Percentiles rank a stretch among this genome's conserved stretches.
Conservation (phyloP, 1,284 basidiomycete species). For the Cryptococcus deneoformans region DNA sequence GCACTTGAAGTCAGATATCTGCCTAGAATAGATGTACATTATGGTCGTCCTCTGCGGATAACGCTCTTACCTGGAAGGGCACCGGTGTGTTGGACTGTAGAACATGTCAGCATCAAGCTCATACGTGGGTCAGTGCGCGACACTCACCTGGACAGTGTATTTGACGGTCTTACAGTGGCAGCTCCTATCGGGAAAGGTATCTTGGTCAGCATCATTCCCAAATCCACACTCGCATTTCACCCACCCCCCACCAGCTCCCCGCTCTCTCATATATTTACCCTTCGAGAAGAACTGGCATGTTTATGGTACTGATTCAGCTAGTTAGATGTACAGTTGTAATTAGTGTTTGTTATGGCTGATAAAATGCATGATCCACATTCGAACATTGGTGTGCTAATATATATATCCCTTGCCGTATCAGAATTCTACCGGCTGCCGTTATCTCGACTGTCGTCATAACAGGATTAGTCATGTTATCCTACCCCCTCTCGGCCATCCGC, state of each 20-base stretch:
- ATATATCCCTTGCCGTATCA: too few species aligned
- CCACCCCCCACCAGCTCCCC: neutral
- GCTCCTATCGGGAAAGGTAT: conserved; percentile 21
- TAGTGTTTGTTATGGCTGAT: too few species aligned
- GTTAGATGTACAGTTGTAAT: too few species aligned
- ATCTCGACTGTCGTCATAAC: too few species aligned
- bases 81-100: conserved; percentile 46
- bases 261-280: conserved; percentile 23
- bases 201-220: neutral
- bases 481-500: too few species aligned
- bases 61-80: conserved; percentile 34
- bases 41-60: neutral
- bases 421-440: too few species aligned
- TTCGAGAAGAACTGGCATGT: conserved; percentile 39
- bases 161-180: conserved; percentile 48
- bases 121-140: too few species aligned
- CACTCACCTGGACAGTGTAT: conserved; percentile 39
- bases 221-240: neutral
- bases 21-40: neutral
- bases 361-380: too few species aligned
- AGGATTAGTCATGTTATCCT: too few species aligned
- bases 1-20: too few species aligned
- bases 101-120: neutral
- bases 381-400: too few species aligned
- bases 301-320: neutral